Percentiles rank a stretch among this genome's conserved stretches.
Evolutionary conservation across 371 early-diverging fungal species (phyloP).

Genomic region (Zopfochytrium polystomum): DNA sequence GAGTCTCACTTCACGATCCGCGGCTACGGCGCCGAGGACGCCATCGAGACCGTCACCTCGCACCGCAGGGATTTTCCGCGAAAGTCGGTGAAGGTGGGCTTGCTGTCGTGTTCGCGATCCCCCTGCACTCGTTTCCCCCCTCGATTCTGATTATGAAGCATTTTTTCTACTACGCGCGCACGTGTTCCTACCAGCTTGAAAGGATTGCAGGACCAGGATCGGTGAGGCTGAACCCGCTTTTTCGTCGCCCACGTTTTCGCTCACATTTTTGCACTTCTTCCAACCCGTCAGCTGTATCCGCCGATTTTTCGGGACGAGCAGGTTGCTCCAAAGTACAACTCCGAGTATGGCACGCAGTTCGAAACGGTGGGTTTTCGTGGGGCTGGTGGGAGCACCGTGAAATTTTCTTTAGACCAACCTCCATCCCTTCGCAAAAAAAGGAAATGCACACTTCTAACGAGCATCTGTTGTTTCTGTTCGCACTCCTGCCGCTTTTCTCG

Average conservation of each 20-base stretch:
- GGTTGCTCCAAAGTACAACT: neutral
- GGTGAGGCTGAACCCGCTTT: no score
- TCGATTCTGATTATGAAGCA: no score
- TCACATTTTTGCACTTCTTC: no score
- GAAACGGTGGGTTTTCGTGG: no score
- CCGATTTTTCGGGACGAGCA: slow-evolving; percentile 33
- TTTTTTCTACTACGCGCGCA: neutral
- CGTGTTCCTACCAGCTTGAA: no score
- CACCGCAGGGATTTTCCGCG: slow-evolving; percentile 29
- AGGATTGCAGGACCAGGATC: neutral
- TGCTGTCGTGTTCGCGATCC: neutral
- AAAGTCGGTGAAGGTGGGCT: slow-evolving; percentile 4
- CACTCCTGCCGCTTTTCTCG: no score
- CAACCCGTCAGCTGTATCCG: slow-evolving; percentile 18
- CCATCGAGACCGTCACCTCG: slow-evolving; percentile 13
- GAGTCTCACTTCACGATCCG: slow-evolving; percentile 29
- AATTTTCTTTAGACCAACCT: no score
- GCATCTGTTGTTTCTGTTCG: no score
- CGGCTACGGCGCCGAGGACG: slow-evolving; percentile 18
- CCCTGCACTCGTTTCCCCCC: neutral
- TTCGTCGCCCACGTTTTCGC: no score
- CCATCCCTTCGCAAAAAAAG: no score
- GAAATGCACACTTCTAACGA: no score
- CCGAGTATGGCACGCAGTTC: slow-evolving; percentile 14
- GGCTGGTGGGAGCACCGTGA: no score